Evolutionary conservation across 176 grass and related monocot species (phyloP), one percentile per base, ranked within the genome.

Genomic region (Lolium rigidum): DNA sequence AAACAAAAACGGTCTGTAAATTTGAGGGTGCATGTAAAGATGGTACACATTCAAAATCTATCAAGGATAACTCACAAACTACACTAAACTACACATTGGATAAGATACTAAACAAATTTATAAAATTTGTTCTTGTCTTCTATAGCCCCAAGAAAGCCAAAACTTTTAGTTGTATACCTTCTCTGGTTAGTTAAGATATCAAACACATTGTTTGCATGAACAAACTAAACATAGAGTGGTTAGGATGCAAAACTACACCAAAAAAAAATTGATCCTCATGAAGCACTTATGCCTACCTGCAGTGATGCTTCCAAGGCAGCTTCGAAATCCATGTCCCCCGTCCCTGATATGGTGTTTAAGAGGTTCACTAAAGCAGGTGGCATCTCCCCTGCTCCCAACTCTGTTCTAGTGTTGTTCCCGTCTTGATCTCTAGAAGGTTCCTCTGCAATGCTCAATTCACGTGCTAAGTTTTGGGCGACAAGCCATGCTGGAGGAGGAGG

Each of bases 401-500:
- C 82, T 9, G 76, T 74, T 41, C 31, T 61, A 41, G 75, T 82
- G 68, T 18, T 87, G 73, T 82, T 92, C 37, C 82, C 88, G 35
- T 81, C 79, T 55, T 86, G 83, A 65, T 76, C 87, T 77, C 41
- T 76, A 84, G 94, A 93, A 85, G 88, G 51, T 90, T 94, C 94
- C 67, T 83, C 60, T n/a, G 88, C 58, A 82, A 93, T 90, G 76
- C 55, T 92, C 52, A 90, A 81, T 87, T 92, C 92, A 52, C 72
- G 86, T 47, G 88, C 81, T 62, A 95, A 81, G 83, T 96, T 93
- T 59, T 99, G 92, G 22, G 94, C 94, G 24, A 96, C 88, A 86
- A 99, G 97, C 97, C 94, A 99, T 71, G 94, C 84, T 74, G 97
- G 97, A 70, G 92, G 94, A 15, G 94, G 92, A 31, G 97, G 97